Evolutionary conservation across 495 filamentous ascomycete species (phyloP), one percentile per base, ranked within the genome.

Genomic region (Podospora fimiseda): DNA sequence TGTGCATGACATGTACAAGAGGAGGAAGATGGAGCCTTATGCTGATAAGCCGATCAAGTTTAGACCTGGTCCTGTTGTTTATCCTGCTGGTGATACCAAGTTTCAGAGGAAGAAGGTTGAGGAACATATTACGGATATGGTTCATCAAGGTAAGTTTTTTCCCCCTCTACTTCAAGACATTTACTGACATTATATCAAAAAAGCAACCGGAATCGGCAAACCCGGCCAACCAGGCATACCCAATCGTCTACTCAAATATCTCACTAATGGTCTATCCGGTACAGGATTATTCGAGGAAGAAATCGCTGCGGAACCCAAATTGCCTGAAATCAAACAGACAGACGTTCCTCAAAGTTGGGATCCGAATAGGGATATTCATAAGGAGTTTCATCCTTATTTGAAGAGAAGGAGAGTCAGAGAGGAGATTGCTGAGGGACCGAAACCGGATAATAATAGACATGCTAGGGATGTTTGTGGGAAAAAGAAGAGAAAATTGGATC

Each of bases 1-100:
- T 37, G 51, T 45, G 30, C 46, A 55, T 42, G 1, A 1, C n/a
- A 11, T n/a, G 5, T 68, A 55, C 37, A 36, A 38, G 33, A 49
- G 58, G 24, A 50, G 47, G 1, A 60, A 63, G 48, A 52, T 63
- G 33, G 1, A 18, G 15, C 54, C 53, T 45, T 62, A 56, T 44
- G 46, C 43, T 2, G 40, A 59, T 9, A 58, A 63, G 2, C 53
- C 53, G 38, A 44, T 53, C 23, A 30, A 50, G 43, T 59, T 36
- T 18, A 27, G 55, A 7, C 23, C 7, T 0, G 65, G 65, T 0
- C 60, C 53, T 23, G 58, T 62, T 1, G 27, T 33, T 5, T 33
- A 33, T 11, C 27, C 27, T 33, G 27, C 27, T 5, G 27, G 27
- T 6, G 27, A 33, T 33, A 33, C 27, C 5, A 33, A 33, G 27